Percentiles rank a stretch among this genome's conserved stretches.
Evolutionary conservation across 2,329 filamentous ascomycete species (phyloP).

Genomic region (Botrytis galanthina): DNA sequence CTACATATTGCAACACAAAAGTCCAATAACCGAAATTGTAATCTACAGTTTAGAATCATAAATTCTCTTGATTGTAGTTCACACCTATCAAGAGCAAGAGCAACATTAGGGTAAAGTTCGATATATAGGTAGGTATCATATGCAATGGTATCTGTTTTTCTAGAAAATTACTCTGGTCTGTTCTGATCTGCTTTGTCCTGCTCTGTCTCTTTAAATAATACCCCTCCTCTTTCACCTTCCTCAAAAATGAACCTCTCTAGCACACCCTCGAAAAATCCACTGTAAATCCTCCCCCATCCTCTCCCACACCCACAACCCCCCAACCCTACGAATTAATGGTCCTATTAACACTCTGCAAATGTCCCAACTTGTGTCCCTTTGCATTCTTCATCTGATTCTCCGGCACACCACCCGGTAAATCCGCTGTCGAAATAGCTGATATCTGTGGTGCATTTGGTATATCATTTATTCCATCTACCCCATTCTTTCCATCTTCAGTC

Average conservation of each 20-base stretch:
- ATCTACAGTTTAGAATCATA: too few relatives aligned
- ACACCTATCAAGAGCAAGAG: too few relatives aligned
- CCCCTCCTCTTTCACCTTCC: neutral
- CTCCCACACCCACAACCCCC: neutral
- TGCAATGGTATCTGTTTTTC: too few relatives aligned
- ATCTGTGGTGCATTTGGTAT: neutral
- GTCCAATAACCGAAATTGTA: too few relatives aligned
- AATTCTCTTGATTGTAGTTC: too few relatives aligned
- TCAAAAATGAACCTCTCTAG: neutral
- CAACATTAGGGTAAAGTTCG: too few relatives aligned
- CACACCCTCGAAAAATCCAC: neutral
- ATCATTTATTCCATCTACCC: neutral
- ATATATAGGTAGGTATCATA: too few relatives aligned
- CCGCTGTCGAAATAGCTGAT: constrained; percentile 39
- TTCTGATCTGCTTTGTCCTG: neutral
- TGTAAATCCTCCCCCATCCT: neutral
- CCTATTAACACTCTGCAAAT: constrained; percentile 30
- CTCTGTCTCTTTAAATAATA: neutral
- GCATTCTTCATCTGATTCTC: constrained; percentile 39
- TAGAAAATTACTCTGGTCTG: neutral
- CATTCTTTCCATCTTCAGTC: neutral
- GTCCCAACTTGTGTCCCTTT: constrained; percentile 29
- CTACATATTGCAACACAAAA: too few relatives aligned
- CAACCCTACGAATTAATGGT: constrained; percentile 12
- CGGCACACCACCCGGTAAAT: constrained; percentile 44